phyloP scores from a whole-genome alignment of 2,329 filamentous ascomycete genomes.

The Trichoderma asperellum region DNA sequence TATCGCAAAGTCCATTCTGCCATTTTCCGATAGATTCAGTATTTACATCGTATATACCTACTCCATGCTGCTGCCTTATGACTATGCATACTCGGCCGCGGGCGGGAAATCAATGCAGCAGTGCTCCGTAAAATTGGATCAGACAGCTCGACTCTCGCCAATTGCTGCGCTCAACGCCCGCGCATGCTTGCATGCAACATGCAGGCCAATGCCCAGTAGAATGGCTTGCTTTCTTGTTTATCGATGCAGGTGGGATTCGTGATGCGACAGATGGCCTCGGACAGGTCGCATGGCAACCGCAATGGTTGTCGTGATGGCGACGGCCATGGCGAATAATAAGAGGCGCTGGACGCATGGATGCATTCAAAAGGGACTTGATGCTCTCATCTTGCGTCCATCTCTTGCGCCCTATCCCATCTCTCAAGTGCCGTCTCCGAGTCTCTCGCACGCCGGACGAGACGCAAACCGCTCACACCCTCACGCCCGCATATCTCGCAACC shows the following conservation, averaged over 20 bases:
- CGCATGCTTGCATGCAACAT: conserved; percentile 19
- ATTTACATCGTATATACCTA: neutral
- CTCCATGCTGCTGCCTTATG: neutral
- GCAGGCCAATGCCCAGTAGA: conserved; percentile 16
- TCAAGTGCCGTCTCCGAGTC: neutral
- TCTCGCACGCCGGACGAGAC: neutral
- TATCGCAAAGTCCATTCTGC: neutral
- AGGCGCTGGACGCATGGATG: neutral
- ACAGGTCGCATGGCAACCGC: conserved; percentile 25
- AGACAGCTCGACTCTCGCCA: neutral
- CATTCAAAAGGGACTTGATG: conserved; percentile 20
- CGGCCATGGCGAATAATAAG: conserved; percentile 9
- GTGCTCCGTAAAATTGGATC: neutral
- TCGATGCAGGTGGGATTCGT: conserved; percentile 8
- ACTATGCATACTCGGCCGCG: neutral
- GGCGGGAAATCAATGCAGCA: neutral
- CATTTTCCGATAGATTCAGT: neutral
- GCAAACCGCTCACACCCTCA: neutral
- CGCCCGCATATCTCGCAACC: neutral
- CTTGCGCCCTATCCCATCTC: conserved; percentile 9
- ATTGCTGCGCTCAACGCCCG: conserved; percentile 11
- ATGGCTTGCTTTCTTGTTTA: conserved; percentile 19
- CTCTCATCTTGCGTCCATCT: neutral
- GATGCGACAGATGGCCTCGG: conserved; percentile 3
- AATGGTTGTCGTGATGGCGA: conserved; percentile 20